Evolutionary conservation across 2,329 filamentous ascomycete species (phyloP).

Genomic region (Calcarisporium arbuscula): DNA sequence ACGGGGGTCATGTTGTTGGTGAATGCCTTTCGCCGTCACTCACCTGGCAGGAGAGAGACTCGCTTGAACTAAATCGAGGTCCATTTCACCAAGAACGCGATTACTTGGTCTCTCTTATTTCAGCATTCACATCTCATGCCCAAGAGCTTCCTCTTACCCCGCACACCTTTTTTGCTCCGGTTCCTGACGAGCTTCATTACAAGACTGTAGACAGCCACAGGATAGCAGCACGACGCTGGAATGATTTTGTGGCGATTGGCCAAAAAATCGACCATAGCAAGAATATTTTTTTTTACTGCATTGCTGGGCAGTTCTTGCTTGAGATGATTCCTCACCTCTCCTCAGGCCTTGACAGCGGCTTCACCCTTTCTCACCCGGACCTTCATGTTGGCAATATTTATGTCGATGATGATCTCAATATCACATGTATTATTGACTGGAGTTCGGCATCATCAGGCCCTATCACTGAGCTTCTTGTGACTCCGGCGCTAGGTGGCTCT

Average conservation of each 20-base stretch:
- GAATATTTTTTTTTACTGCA: slow-evolving; percentile 16
- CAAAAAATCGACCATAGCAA: slow-evolving; percentile 16
- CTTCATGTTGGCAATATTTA: slow-evolving; percentile 18
- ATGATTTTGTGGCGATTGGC: slow-evolving; percentile 12
- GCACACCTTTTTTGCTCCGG: slow-evolving; percentile 17
- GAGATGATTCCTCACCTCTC: slow-evolving; percentile 15
- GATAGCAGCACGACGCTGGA: slow-evolving; percentile 8
- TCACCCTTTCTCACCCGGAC: slow-evolving; percentile 16
- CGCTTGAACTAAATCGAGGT: slow-evolving; percentile 13
- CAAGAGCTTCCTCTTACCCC: slow-evolving; percentile 15
- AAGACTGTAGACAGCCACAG: slow-evolving; percentile 9
- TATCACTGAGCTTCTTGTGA: slow-evolving; percentile 10
- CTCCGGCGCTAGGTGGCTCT: slow-evolving; percentile 6
- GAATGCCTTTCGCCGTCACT: slow-evolving; percentile 13
- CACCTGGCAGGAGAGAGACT: slow-evolving; percentile 11
- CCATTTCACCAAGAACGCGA: slow-evolving; percentile 15
- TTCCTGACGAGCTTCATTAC: slow-evolving; percentile 15
- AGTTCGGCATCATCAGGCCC: slow-evolving; percentile 13
- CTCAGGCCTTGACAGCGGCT: not conserved
- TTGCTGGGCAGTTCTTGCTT: slow-evolving; percentile 13
- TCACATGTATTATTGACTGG: slow-evolving; percentile 20
- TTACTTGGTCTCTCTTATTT: slow-evolving; percentile 16
- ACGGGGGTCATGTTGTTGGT: slow-evolving; percentile 9
- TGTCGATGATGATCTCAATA: slow-evolving; percentile 17
- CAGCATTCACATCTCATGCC: slow-evolving; percentile 12